phyloP scores from a whole-genome alignment of 2,329 filamentous ascomycete genomes.

The Ophiocordyceps camponoti-floridani region DNA sequence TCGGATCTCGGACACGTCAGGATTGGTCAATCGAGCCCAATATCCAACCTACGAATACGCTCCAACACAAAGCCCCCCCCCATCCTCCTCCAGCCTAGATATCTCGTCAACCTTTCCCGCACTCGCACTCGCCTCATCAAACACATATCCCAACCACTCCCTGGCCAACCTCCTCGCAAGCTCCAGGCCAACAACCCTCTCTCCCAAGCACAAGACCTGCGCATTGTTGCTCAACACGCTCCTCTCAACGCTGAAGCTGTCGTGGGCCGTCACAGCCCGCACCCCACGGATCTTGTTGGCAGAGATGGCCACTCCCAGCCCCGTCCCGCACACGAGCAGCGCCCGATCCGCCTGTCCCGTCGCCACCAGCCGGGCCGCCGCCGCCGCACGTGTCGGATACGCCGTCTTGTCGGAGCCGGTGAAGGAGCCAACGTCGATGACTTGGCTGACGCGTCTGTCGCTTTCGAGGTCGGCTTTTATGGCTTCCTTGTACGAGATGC shows the following conservation, averaged over 20 bases:
- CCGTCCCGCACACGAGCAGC: conserved; percentile 70
- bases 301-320: conserved; percentile 71
- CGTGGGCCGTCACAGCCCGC: conserved; percentile 76
- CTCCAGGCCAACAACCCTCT: conserved; percentile 68
- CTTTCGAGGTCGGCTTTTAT: conserved; percentile 56
- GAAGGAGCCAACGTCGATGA: conserved; percentile 60
- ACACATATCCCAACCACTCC: conserved; percentile 74
- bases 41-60: no score
- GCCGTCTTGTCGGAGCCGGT: conserved; percentile 54
- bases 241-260: conserved; percentile 68
- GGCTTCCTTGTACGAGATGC: conserved; percentile 59
- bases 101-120: conserved; percentile 27
- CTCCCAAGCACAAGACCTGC: conserved; percentile 73
- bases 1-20: not conserved
- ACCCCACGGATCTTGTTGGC: conserved; percentile 79
- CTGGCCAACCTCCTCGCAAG: conserved; percentile 57
- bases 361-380: conserved; percentile 46
- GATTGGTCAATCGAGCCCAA: not conserved
- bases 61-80: not conserved
- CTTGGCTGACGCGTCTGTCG: conserved; percentile 45
- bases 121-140: conserved; percentile 40
- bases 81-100: conserved; percentile 15
- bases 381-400: conserved; percentile 63
- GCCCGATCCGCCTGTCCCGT: conserved; percentile 56
- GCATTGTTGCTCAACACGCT: conserved; percentile 71